Evolutionary conservation across 352 stramenopile genomes (phyloP), one percentile per base, ranked within the genome.

Genomic region (Aphanomyces invadans): DNA sequence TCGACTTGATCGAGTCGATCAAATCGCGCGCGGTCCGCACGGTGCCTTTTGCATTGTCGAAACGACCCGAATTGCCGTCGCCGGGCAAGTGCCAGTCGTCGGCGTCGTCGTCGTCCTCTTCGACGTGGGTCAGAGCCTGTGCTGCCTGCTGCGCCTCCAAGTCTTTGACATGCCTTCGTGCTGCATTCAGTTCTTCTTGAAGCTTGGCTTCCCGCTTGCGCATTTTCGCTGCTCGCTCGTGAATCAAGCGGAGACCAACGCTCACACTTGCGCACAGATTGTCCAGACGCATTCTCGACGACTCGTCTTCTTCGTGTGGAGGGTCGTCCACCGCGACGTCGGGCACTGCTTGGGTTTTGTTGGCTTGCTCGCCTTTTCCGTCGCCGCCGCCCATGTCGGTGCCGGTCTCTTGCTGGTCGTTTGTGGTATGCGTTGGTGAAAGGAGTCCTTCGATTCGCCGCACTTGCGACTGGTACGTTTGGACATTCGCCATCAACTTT

Each of bases 61-160:
- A 4, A 23, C 5, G 12, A 25, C 23, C 19, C 7, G 17, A 5
- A 31, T 57, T 26, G 26, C 7, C 23, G 10, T n/a, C 49, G 4
- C 11, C 15, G 23, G 23, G 49, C 53, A 45, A 15, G 52, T 52
- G 36, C 36, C 55, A 45, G 21, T 64, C 55, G 39, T 48, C 33
- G 19, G 45, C 25, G 9, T 62, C 53, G 29, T 64, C 55, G 39
- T 64, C 55, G 19, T 49, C 55, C 17, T 64, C 55, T 4, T 49
- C 32, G 4, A 17, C 5, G 28, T 31, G 25, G 4, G 29, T 26
- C 11, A 11, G 28, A 17, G 32, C 31, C 19, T 29, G 19, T n/a
- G 49, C 49, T 2, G 49, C 36, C 29, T 57, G 49, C 49, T 19
- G 25, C 49, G 29, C 15, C 29, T 57, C 29, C 49, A 57, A 33